A percentile compares a stretch with the other conserved stretches of the same genome.
phyloP scores from a whole-genome alignment of 345 rosid species.

The Moricandia moricandioides region DNA sequence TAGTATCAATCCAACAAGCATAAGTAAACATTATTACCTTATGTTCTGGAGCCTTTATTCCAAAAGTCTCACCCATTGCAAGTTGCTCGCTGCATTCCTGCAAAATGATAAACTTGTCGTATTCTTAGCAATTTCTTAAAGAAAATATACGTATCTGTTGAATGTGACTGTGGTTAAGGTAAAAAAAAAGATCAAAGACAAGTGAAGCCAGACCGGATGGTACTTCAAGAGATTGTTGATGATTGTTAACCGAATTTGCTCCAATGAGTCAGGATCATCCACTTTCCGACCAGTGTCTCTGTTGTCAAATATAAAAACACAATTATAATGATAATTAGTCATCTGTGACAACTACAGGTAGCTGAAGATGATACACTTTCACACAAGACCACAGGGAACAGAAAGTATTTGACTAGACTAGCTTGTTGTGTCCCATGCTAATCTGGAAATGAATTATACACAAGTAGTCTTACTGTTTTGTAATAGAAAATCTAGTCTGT shows the following conservation, averaged over 20 bases:
- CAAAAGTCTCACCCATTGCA: constrained; percentile 95
- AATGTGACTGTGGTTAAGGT: neutral
- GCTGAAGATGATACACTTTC: constrained; percentile 2
- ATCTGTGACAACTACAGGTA: neutral
- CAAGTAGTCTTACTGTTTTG: constrained; percentile 60
- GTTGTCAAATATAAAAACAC: constrained; percentile 31
- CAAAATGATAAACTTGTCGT: no score
- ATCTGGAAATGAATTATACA: neutral
- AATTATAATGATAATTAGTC: neutral
- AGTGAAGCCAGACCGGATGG: constrained; percentile 74
- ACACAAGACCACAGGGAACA: neutral
- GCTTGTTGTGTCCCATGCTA: neutral
- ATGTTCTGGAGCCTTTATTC: constrained; percentile 78
- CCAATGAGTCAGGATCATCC: constrained; percentile 88
- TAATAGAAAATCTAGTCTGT: constrained; percentile 73
- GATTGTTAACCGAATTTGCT: constrained; percentile 85
- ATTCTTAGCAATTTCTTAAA: no score
- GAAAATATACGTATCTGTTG: neutral
- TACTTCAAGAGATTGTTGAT: constrained; percentile 91
- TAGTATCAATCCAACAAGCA: constrained; percentile 4
- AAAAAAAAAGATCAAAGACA: neutral
- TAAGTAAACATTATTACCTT: constrained; percentile 53
- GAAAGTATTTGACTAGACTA: neutral
- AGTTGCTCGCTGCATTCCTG: constrained; percentile 89
- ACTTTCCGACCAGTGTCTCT: constrained; percentile 92